These are phyloP conservation scores for Trichoderma cornu-damae DNA, from an alignment of 2,329 filamentous ascomycete genomes.

Conservation along the genomic window DNA sequence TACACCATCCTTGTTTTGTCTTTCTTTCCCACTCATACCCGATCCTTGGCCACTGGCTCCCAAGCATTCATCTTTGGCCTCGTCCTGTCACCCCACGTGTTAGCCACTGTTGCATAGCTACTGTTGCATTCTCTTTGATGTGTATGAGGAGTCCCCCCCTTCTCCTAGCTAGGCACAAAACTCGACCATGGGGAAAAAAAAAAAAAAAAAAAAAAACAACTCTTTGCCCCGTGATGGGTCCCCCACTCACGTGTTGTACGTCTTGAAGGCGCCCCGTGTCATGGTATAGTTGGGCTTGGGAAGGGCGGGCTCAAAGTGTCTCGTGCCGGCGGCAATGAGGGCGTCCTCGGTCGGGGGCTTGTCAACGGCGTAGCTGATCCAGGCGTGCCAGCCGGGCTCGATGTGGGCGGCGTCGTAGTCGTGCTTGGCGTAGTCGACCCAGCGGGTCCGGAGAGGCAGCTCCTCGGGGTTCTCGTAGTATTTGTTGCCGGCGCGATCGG, in stretches of 20 bases:
- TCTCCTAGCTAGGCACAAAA: background rate
- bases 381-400: slow-evolving; percentile 96
- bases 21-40: slow-evolving; percentile 27
- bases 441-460: slow-evolving; percentile 89
- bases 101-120: slow-evolving; percentile 18
- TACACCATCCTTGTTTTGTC: no score
- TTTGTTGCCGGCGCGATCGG: slow-evolving; percentile 93
- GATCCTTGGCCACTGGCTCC: slow-evolving; percentile 42
- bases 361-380: slow-evolving; percentile 92
- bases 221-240: background rate
- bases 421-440: slow-evolving; percentile 92
- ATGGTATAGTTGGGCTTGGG: slow-evolving; percentile 70
- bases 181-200: no score
- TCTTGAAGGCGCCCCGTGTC: slow-evolving; percentile 76
- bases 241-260: slow-evolving; percentile 83
- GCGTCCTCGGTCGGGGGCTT: slow-evolving; percentile 75
- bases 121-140: no score
- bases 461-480: slow-evolving; percentile 96
- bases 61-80: slow-evolving; percentile 52
- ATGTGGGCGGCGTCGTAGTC: slow-evolving; percentile 80
- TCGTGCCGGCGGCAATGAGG: slow-evolving; percentile 59
- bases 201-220: no score
- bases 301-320: slow-evolving; percentile 70
- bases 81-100: slow-evolving; percentile 34
- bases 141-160: no score